Conservation (phyloP, 2,329 filamentous ascomycete species). For the Diaporthe longicolla region DNA sequence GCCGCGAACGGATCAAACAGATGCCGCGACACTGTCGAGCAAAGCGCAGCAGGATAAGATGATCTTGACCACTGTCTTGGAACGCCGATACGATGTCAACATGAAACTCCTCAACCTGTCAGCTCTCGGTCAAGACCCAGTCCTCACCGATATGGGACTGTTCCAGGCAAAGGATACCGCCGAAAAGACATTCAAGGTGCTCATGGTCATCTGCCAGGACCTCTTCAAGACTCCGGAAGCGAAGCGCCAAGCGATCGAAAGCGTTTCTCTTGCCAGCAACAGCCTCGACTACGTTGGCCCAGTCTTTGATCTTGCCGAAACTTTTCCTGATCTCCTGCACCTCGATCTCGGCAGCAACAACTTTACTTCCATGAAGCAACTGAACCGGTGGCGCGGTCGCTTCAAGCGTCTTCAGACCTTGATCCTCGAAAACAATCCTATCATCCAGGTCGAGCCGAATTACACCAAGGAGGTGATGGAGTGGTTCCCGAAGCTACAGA, state of each 20-base stretch:
- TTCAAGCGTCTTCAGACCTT: constrained; percentile 86
- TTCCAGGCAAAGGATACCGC: constrained; percentile 79
- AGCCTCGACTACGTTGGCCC: constrained; percentile 79
- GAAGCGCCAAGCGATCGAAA: constrained; percentile 83
- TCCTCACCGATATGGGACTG: constrained; percentile 80
- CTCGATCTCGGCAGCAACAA: constrained; percentile 91
- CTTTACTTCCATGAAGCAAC: constrained; percentile 75
- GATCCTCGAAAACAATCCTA: constrained; percentile 82
- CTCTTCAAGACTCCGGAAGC: constrained; percentile 80
- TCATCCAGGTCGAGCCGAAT: constrained; percentile 74
- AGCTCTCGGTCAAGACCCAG: constrained; percentile 79
- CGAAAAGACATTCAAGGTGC: constrained; percentile 90
- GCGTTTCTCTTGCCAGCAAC: constrained; percentile 87
- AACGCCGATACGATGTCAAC: constrained; percentile 78
- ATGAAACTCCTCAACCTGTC: constrained; percentile 87
- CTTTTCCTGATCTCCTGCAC: constrained; percentile 88
- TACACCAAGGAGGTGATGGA: constrained; percentile 78
- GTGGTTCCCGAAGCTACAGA: constrained; percentile 87
- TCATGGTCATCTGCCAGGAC: constrained; percentile 88
- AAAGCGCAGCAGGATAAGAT: constrained; percentile 70
- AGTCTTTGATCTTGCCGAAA: constrained; percentile 81
- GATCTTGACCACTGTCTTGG: constrained; percentile 79
- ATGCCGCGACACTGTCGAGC: constrained; percentile 34
- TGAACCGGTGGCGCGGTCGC: constrained; percentile 84
- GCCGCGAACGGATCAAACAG: constrained; percentile 57